Evolutionary conservation across 2,329 filamentous ascomycete species (phyloP), one percentile per base, ranked within the genome.

Genomic region (Fusarium zealandicum): DNA sequence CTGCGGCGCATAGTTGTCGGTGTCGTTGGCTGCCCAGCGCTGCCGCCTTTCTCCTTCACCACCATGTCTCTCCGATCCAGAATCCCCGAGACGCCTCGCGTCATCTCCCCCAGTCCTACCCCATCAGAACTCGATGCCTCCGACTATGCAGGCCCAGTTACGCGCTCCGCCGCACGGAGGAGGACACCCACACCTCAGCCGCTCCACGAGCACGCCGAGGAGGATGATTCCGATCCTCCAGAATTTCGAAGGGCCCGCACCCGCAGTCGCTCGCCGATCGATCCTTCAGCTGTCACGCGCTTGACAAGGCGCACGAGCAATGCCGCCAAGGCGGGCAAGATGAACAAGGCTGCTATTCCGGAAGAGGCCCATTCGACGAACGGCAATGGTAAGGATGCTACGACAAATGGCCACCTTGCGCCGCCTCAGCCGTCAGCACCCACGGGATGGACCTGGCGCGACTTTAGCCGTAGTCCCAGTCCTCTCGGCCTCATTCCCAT

Each of bases 401-500:
- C 63, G 12, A 55, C 68, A 43, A 90, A 91, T 66, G 88, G 88
- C 16, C 86, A 91, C 65, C 78, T 93, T 43, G 88, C 87, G 16
- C 89, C 88, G 11, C 89, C 89, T 3, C 79, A 83, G 22, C 80
- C 82, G 18, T 76, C 82, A 6, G 82, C 81, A n/a, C 65, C 78
- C 4, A 67, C 75, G 40, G 86, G 88, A 58, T 90, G 89, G 78
- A 90, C 83, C 73, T 96, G 92, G 90, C 85, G 90, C 56, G 90
- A 93, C 70, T 84, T 97, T 72, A 96, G 92, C 68, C 85, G 95
- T 59, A 96, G 92, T 65, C 95, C 95, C 3, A 96, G 91, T 67
- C 95, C 95, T 9, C 82, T 98, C 5, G 95, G 95, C 8, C 81
- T 98, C 41, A 99, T 99, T 57, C 95, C 95, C 3, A 93, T 99